These are phyloP conservation scores for Pleurostoma richardsiae DNA, from an alignment of 2,329 filamentous ascomycete genomes.

Conservation along the genomic window DNA sequence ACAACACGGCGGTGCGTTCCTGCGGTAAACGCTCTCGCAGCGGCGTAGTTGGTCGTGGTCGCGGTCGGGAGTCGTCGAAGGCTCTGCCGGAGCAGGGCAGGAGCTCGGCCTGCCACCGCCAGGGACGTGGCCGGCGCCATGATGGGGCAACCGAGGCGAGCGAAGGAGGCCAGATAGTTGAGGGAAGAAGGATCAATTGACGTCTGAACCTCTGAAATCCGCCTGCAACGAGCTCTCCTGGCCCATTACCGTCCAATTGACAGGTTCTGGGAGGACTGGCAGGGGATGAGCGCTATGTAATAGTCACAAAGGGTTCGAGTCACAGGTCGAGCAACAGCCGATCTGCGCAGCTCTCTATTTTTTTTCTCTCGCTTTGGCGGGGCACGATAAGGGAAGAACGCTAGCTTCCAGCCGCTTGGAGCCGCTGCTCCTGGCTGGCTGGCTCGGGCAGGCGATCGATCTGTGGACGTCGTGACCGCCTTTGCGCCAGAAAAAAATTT, in stretches of 20 bases:
- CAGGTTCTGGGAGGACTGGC: neutral
- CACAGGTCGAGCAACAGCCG: too few relatives aligned
- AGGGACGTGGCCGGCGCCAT: conserved; percentile 34
- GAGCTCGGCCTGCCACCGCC: conserved; percentile 50
- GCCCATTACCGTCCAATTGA: conserved; percentile 1
- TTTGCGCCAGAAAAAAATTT: too few relatives aligned
- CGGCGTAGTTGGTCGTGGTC: too few relatives aligned
- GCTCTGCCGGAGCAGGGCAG: conserved; percentile 51
- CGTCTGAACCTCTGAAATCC: neutral
- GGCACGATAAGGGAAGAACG: conserved; percentile 9
- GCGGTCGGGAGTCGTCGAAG: conserved; percentile 42
- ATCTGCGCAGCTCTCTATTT: too few relatives aligned
- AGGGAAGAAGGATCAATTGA: neutral
- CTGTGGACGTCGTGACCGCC: too few relatives aligned
- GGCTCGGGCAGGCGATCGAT: too few relatives aligned
- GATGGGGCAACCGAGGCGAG: conserved; percentile 16
- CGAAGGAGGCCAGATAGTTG: neutral
- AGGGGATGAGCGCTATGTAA: too few relatives aligned
- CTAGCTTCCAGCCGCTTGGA: too few relatives aligned
- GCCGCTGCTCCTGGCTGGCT: too few relatives aligned
- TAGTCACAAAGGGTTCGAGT: conserved; percentile 1
- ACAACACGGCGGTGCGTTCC: conserved; percentile 22
- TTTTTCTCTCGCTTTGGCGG: neutral
- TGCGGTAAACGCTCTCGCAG: conserved; percentile 18
- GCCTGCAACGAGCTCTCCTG: conserved; percentile 1